Evolutionary conservation across 1,139 yeast species (phyloP).

Genomic region (Blastobotrys malaysiensis): DNA sequence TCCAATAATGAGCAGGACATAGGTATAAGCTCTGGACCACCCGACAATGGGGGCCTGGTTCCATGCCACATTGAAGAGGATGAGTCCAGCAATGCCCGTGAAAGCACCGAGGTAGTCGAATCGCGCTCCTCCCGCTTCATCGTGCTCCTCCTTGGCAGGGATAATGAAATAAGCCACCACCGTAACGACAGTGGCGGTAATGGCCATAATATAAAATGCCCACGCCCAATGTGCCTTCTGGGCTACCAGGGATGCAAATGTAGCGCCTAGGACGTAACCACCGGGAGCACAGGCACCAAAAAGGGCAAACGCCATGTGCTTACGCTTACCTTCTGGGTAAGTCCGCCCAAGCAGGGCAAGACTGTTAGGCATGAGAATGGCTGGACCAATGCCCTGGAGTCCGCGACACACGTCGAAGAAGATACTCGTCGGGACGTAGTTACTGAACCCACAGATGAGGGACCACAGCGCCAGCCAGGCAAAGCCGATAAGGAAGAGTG

Average conservation of each 20-base stretch:
- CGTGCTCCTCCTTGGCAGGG: slow-evolving; percentile 35
- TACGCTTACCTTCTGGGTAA: slow-evolving; percentile 42
- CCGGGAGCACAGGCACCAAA: slow-evolving; percentile 58
- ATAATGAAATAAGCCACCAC: slow-evolving; percentile 38
- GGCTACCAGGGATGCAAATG: slow-evolving; percentile 44
- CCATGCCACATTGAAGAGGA: slow-evolving; percentile 51
- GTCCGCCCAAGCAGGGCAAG: slow-evolving; percentile 50
- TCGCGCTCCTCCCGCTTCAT: slow-evolving; percentile 23
- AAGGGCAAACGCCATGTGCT: slow-evolving; percentile 42
- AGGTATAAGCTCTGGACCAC: slow-evolving; percentile 48
- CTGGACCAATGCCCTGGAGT: slow-evolving; percentile 57
- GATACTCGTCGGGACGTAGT: slow-evolving; percentile 38
- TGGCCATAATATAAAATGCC: slow-evolving; percentile 47
- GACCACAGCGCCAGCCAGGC: slow-evolving; percentile 47
- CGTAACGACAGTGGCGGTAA: slow-evolving; percentile 33
- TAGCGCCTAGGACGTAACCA: slow-evolving; percentile 50
- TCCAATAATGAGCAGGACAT: slow-evolving; percentile 47
- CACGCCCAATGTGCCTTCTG: slow-evolving; percentile 51
- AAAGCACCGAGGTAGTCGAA: slow-evolving; percentile 47
- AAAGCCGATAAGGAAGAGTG: slow-evolving; percentile 44
- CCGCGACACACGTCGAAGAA: slow-evolving; percentile 52
- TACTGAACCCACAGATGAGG: slow-evolving; percentile 46
- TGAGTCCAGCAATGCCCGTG: slow-evolving; percentile 45
- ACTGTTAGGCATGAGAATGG: slow-evolving; percentile 52
- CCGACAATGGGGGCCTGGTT: slow-evolving; percentile 60